Evolutionary conservation across 345 rosid species (phyloP).

Genomic region (Pistacia integerrima): DNA sequence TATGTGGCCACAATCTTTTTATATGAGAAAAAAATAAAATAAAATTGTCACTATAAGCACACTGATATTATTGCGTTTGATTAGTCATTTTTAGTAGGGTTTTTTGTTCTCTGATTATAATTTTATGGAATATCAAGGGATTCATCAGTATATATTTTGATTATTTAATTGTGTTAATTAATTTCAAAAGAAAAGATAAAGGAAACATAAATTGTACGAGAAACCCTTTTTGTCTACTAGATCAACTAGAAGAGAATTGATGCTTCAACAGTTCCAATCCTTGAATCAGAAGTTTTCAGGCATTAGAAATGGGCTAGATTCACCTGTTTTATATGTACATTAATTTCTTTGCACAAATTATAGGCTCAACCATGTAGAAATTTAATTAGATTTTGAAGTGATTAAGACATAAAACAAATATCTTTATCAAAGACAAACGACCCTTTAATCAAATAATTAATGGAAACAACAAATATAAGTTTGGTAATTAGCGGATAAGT

Average conservation of each 20-base stretch:
- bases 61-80: neutral
- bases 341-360: too few relatives aligned
- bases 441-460: neutral
- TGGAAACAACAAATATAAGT: too few relatives aligned
- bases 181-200: too few relatives aligned
- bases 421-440: neutral
- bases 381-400: neutral
- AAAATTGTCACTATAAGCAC: too few relatives aligned
- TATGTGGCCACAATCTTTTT: neutral
- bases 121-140: neutral
- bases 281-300: neutral
- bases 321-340: too few relatives aligned
- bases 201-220: neutral
- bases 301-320: too few relatives aligned
- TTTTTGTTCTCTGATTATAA: neutral
- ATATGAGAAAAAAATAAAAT: too few relatives aligned
- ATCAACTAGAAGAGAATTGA: neutral
- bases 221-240: neutral
- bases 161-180: neutral
- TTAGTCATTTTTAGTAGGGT: neutral
- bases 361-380: too few relatives aligned
- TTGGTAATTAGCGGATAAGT: neutral
- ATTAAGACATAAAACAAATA: neutral
- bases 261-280: neutral
- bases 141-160: neutral